These are phyloP conservation scores for Boechera retrofracta DNA, from an alignment of 345 rosid genomes.

Conservation along the genomic window DNA sequence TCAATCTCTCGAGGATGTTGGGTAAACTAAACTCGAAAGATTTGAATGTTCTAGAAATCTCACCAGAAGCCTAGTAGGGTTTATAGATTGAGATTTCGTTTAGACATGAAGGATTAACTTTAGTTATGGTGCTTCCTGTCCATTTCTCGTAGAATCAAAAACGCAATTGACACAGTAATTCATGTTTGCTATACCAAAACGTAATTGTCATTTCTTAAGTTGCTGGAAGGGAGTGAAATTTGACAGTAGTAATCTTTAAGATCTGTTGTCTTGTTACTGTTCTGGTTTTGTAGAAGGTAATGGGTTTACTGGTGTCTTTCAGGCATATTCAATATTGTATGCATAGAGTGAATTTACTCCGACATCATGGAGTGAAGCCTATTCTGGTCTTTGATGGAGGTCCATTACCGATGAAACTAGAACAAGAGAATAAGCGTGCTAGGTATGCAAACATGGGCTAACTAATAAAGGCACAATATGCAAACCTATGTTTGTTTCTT, in stretches of 20 bases:
- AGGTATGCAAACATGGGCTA: constrained; percentile 56
- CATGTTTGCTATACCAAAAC: not conserved
- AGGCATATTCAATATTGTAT: constrained; percentile 96
- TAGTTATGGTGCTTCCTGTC: not conserved
- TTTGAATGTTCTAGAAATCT: constrained; percentile 10
- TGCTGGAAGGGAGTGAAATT: not conserved
- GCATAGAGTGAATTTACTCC: constrained; percentile 89
- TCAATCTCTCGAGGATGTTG: not conserved
- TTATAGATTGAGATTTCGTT: not conserved
- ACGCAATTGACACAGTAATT: not conserved
- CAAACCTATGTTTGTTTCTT: not conserved
- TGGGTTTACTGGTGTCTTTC: constrained; percentile 29
- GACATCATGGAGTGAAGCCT: constrained; percentile 86
- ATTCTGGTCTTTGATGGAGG: constrained; percentile 95
- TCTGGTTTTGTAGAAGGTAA: constrained; percentile 27
- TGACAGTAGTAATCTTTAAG: constrained; percentile 3
- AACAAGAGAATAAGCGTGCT: constrained; percentile 96
- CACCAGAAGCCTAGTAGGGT: not conserved
- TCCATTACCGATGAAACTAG: constrained; percentile 87
- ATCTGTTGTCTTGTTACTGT: constrained; percentile 23
- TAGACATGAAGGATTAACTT: not conserved
- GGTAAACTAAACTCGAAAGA: not conserved
- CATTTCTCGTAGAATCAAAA: not conserved
- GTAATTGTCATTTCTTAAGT: not conserved
- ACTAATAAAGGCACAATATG: not conserved